phyloP scores from a whole-genome alignment of 306 rosid genomes.

The Canavalia ensiformis region DNA sequence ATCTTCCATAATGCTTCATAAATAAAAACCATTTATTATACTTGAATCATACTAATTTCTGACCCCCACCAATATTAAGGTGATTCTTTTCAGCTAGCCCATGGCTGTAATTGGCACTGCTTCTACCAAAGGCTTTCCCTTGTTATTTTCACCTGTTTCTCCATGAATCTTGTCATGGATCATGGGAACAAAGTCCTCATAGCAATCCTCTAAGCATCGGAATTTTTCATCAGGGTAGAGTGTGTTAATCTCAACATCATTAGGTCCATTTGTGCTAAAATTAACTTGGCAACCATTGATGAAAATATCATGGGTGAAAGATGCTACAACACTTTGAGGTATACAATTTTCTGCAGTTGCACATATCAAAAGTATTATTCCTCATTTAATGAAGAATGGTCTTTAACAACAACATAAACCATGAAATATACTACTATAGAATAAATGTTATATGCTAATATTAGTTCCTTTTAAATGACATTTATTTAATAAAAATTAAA shows the following conservation, averaged over 20 bases:
- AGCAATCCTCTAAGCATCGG: conserved; percentile 73
- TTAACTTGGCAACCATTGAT: conserved; percentile 75
- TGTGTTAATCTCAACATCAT: conserved; percentile 56
- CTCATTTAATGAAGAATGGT: neutral
- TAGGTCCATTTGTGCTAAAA: conserved; percentile 50
- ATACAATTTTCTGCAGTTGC: conserved; percentile 61
- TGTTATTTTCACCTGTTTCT: conserved; percentile 25
- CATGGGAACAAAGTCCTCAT: conserved; percentile 56
- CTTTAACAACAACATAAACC: neutral
- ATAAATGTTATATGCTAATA: neutral
- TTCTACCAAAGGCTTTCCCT: conserved; percentile 46
- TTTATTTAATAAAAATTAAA: neutral
- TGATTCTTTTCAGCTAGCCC: neutral
- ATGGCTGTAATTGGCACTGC: conserved; percentile 51
- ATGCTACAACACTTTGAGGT: conserved; percentile 75
- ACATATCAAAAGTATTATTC: neutral
- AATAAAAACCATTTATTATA: neutral
- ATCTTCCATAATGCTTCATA: neutral
- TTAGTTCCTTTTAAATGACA: neutral
- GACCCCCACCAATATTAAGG: neutral
- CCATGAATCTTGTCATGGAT: conserved; percentile 21
- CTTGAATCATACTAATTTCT: neutral
- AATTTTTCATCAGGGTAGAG: conserved; percentile 73
- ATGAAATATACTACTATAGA: too few relatives aligned
- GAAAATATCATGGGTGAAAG: conserved; percentile 80